Base-by-base conservation (phyloP, 805 yeast species). In the Zygosaccharomyces rouxii region DNA sequence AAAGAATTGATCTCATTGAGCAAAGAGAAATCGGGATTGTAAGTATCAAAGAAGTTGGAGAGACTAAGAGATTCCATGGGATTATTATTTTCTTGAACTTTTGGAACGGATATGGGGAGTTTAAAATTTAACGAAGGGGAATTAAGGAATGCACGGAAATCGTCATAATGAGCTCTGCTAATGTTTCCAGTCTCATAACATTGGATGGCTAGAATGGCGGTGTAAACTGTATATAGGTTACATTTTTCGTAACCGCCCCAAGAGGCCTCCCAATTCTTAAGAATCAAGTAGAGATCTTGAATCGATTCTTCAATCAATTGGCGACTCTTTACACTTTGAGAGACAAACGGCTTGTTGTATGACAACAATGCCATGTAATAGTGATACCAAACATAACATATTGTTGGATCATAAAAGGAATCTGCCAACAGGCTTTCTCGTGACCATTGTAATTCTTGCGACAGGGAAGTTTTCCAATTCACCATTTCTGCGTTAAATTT, bases 311-410 rank as follows among this genome's bases (percentile, higher is more conserved):
- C 55, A 18, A 50, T 50, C 14, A 50, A 28, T 11, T 19, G 28
- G 14, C 46, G 33, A 31, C 55, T 50, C 26, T 50, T 49, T 9
- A 11, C 25, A 14, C 50, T 41, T n/a, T 45, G 47, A 13, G 46
- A 46, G 26, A 77, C 70, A 53, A 78, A 78, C 3, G 81, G 81
- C 16, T 80, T 63, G 55, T 78, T 78, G 35, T 77, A 66, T 54
- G 83, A 77, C 11, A 79, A 63, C 10, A 76, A 56, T 9, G 75
- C 67, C 33, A 79, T 70, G 55, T 77, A 78, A 57, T 78, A 78
- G 53, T 75, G 77, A 52, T 73, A 76, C 37, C 75, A 62, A 18
- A 77, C 71, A 37, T 73, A 66, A 44, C 74, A 66, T 14, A 68
- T 58, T 1, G 76, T 75, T 0, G 81, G 80, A 50, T 76, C 73